Base-by-base conservation (phyloP, 2,329 filamentous ascomycete species). In the Fusarium camptoceras region DNA sequence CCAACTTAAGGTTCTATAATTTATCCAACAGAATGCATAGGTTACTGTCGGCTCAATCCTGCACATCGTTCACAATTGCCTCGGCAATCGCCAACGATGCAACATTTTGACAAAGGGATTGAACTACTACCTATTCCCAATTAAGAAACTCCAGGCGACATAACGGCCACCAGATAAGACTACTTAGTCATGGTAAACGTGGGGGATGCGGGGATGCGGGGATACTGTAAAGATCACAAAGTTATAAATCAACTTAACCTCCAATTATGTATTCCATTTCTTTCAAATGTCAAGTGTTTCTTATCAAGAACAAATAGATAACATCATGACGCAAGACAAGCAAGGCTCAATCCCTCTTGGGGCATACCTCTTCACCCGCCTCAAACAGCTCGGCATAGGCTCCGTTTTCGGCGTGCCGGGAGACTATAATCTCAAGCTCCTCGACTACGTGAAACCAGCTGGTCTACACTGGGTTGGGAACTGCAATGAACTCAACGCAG, bases 341-440 rank as follows among this genome's bases (percentile, higher is more conserved):
- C 43, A 50, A n/a, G 27, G 10, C 10, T 27, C 44, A 1, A 49
- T 64, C 1, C 59, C 59, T 1, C 61, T 64, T 2, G 61, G 61
- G 7, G 51, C 46, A 9, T 64, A 64, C 9, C 24, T 64, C 31
- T 64, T 64, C 3, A 22, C n/a, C 8, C 59, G 61, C 10, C 61
- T 64, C 22, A 59, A 64, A 44, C 61, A 64, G 12, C 51, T 64
- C 27, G 16, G 46, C 16, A 42, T 64, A 5, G n/a, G 16, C 25
- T 64, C 61, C 22, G 46, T 64, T 12, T 64, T 64, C 7, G 61
- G 61, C 18, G 61, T 64, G 1, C 61, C 61, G 1, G 61, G 61
- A 8, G 61, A 64, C 22, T 64, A 64, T 18, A 64, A 64, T 27
- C 59, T 64, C 15, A 64, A 49, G 46, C 46, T 64, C 4, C 51